Evolutionary conservation across 2,329 filamentous ascomycete species (phyloP), one percentile per base, ranked within the genome.

Genomic region (Xylariales sp.): DNA sequence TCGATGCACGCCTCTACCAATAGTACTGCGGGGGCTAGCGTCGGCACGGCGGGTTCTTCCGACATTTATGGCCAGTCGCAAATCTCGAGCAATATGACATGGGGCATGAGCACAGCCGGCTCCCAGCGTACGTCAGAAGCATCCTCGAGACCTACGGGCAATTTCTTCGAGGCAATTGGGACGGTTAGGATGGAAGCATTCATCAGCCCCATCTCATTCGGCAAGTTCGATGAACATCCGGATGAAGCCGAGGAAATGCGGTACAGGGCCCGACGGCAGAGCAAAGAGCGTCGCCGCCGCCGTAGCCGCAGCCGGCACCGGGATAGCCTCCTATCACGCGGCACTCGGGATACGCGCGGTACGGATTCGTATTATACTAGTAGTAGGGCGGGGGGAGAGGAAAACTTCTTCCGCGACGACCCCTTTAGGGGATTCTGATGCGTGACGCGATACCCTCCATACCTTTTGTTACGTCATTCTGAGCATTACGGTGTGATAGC

Each of bases 121-220:
- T 86, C 85, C 5, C 81, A 84, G 67, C 82, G 85, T n/a, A 86
- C 85, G 2, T 87, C 86, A 0, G 86, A 89, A 68, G 84, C 85
- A 3, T 88, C 86, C 0, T 86, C 84, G 9, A 78, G 81, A 5
- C 79, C 79, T 36, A 73, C 82, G 0, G 82, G 81, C 65, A 89
- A 89, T 78, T 94, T 96, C 81, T 96, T 96, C 76, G 94, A 97
- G 74, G 92, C 92, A 1, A 91, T 97, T 65, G 94, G 94, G 1
- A 98, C 94, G 1, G 89, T 98, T 54, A 89, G 96, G 34, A 98
- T 99, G 95, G 95, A 98, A 79, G 96, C 96, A 0, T 99, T 98
- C 78, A 97, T 99, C 72, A 89, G 84, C 73, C 89, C 89, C 0
- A 78, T 90, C 10, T 82, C 86, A 1, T 82, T 84, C 68, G 81